Percentiles rank a stretch among this genome's conserved stretches.
Conservation (phyloP, 169 alveolate species). For the Cryptosporidium parvum region DNA sequence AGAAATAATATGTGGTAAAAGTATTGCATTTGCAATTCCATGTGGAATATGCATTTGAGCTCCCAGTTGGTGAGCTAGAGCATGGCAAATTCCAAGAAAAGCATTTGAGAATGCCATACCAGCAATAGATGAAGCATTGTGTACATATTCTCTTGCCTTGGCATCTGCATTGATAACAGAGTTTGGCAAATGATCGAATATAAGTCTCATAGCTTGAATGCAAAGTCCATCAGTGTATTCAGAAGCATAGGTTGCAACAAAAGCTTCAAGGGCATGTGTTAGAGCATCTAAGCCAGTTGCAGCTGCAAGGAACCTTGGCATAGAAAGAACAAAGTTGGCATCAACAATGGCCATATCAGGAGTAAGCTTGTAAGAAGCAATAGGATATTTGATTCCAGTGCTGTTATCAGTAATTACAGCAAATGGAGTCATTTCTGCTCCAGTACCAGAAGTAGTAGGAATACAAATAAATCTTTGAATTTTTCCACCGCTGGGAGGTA, state of each 20-base stretch:
- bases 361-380: constrained; percentile 73
- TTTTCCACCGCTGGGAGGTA: constrained; percentile 66
- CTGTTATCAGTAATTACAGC: constrained; percentile 76
- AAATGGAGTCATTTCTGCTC: constrained; percentile 78
- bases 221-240: constrained; percentile 75
- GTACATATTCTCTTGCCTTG: constrained; percentile 66
- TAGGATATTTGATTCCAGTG: constrained; percentile 72
- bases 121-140: constrained; percentile 76
- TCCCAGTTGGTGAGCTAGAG: constrained; percentile 76
- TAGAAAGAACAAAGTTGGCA: constrained; percentile 73
- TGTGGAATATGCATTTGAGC: constrained; percentile 76
- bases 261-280: constrained; percentile 77
- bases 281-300: constrained; percentile 76
- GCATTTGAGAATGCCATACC: constrained; percentile 77
- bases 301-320: constrained; percentile 76
- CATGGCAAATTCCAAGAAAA: constrained; percentile 77
- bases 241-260: constrained; percentile 71
- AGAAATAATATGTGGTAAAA: constrained; percentile 68
- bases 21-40: constrained; percentile 75
- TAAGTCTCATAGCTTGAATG: constrained; percentile 68
- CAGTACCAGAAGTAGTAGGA: constrained; percentile 78
- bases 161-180: constrained; percentile 50
- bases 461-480: constrained; percentile 59
- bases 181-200: constrained; percentile 62
- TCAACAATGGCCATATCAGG: constrained; percentile 78